Percentiles rank a stretch among this genome's conserved stretches.
Conservation (phyloP, 2,329 filamentous ascomycete genomes). For the Metarhizium sp. region DNA sequence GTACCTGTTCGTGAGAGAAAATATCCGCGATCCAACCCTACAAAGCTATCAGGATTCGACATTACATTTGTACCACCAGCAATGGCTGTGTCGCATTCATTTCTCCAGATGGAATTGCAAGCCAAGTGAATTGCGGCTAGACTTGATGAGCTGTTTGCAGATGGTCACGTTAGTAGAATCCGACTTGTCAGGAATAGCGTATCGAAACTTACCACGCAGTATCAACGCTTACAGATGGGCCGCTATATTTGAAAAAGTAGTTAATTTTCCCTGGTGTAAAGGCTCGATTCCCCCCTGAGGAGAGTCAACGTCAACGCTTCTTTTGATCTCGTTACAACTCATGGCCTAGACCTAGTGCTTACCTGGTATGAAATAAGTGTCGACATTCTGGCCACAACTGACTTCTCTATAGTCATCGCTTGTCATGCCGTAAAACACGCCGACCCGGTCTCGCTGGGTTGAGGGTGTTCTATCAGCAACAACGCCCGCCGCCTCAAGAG, state of each 20-base stretch:
- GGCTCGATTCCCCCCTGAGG: slow-evolving; percentile 2
- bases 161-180: neutral
- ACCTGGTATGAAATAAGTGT: slow-evolving; percentile 31
- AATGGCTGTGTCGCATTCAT: slow-evolving; percentile 55
- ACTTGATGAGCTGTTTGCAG: slow-evolving; percentile 1
- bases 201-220: neutral
- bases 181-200: neutral
- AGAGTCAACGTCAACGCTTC: neutral
- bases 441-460: neutral
- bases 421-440: neutral
- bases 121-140: neutral
- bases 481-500: neutral
- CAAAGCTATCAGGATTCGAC: slow-evolving; percentile 57
- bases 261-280: slow-evolving; percentile 5
- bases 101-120: neutral
- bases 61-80: slow-evolving; percentile 56
- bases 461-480: neutral
- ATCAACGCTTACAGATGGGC: neutral
- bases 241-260: neutral
- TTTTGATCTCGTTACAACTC: neutral
- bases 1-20: slow-evolving; percentile 39
- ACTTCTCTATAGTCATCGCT: slow-evolving; percentile 4
- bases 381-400: slow-evolving; percentile 3
- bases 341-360: neutral
- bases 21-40: slow-evolving; percentile 53